Evolutionary conservation across 345 rosid species (phyloP), one percentile per base, ranked within the genome.

Genomic region (Brassica carinata): DNA sequence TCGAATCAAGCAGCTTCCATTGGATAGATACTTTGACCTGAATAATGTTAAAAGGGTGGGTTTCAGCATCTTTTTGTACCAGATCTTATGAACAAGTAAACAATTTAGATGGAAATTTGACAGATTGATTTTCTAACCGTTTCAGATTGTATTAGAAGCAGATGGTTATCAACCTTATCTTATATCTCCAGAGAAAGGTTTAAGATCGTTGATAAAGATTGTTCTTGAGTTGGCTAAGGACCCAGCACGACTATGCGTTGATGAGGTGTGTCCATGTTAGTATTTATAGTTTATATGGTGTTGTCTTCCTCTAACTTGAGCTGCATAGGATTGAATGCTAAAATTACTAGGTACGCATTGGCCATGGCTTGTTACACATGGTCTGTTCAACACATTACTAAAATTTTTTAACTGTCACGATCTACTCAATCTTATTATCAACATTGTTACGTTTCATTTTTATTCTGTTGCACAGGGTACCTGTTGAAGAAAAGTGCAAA

Each of bases 81-180:
- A 27, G 9, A 36, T 30, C 9, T 19, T 64, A 57, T 67, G 71
- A 7, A 8, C 17, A 17, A 70, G 65, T 38, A 51, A 48, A 38
- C 30, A 73, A 81, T 74, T 79, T 18, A 63, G 67, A 63, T 23
- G 73, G 64, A 43, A 69, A 18, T 61, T 51, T 82, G 27, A 55
- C 9, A 15, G 9, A 5, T 55, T 17, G 26, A 55, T 55, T 55
- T 13, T 55, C 23, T 55, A 55, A 15, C 61, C 61, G 61, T 55
- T 55, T 55, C 61, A 55, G 61, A 55, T 55, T 17, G 99, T 96
- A 58, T 84, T 96, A 72, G 98, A 96, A 82, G 97, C 98, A 65
- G 98, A 96, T 88, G 99, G 99, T 76, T 96, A 96, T 86, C 99
- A 96, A 77, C 99, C 99, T 19, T 96, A 96, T 87, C 96, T 96